Evolutionary conservation across 352 stramenopile genomes (phyloP).

Genomic region (Pythium vanterpoolii): DNA sequence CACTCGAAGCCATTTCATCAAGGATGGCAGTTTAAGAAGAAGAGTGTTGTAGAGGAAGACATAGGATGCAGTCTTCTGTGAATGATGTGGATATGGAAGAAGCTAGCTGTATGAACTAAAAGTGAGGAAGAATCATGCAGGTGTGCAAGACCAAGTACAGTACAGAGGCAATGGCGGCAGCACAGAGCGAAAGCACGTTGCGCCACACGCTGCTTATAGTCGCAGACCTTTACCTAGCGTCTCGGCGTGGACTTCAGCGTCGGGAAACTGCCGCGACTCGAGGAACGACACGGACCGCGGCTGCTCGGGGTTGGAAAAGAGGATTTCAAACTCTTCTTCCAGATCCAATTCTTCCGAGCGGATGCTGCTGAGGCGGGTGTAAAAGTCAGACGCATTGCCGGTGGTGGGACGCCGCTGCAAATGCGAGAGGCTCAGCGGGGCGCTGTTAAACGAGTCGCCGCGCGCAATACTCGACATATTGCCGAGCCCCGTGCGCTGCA

Average conservation of each 20-base stretch:
- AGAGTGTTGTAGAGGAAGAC: no score
- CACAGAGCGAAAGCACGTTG: no score
- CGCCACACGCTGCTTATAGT: neutral
- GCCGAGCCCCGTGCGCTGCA: slow-evolving; percentile 19
- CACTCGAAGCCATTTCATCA: no score
- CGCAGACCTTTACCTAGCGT: slow-evolving; percentile 27
- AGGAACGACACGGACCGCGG: slow-evolving; percentile 67
- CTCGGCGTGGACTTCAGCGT: slow-evolving; percentile 67
- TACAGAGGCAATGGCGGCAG: no score
- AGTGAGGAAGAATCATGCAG: no score
- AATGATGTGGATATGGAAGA: neutral
- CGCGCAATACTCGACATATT: slow-evolving; percentile 22
- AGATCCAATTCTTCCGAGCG: slow-evolving; percentile 19
- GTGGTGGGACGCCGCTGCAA: slow-evolving; percentile 7
- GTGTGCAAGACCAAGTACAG: no score
- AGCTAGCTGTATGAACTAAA: no score
- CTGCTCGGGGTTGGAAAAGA: slow-evolving; percentile 43
- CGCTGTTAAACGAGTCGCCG: slow-evolving; percentile 14
- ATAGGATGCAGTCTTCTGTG: no score
- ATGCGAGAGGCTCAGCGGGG: slow-evolving; percentile 9
- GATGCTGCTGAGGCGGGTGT: slow-evolving; percentile 16
- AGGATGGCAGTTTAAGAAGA: no score
- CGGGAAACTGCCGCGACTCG: slow-evolving; percentile 68
- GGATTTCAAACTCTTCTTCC: slow-evolving; percentile 22
- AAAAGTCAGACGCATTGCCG: slow-evolving; percentile 12